Evolutionary conservation across 805 yeast genomes (phyloP).

Genomic region (Pichia phayaonensis): DNA sequence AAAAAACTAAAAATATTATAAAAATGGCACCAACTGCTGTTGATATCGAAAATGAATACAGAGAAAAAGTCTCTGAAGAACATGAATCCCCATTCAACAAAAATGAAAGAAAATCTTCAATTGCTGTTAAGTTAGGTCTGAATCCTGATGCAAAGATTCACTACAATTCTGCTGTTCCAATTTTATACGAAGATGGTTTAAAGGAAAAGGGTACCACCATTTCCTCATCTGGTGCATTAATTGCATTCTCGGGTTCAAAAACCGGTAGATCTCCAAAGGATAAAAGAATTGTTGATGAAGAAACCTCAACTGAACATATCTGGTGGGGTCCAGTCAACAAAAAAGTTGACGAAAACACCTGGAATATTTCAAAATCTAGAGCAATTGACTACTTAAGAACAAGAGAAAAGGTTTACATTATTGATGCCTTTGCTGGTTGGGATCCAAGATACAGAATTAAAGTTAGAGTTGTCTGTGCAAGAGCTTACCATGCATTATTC

Average conservation of each 20-base stretch:
- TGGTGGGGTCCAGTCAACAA: constrained; percentile 99
- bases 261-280: constrained; percentile 99
- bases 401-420: constrained; percentile 85
- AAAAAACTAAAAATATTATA: neutral
- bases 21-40: constrained; percentile 36
- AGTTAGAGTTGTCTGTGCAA: constrained; percentile 92
- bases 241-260: constrained; percentile 92
- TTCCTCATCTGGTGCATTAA: constrained; percentile 86
- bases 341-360: constrained; percentile 86
- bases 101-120: constrained; percentile 23
- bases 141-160: constrained; percentile 60
- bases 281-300: constrained; percentile 95
- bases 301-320: constrained; percentile 68
- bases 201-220: constrained; percentile 86
- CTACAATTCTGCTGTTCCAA: constrained; percentile 91
- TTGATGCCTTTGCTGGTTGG: constrained; percentile 99
- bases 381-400: constrained; percentile 96
- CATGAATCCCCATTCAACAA: constrained; percentile 19
- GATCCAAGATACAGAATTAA: constrained; percentile 95
- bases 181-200: constrained; percentile 90
- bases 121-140: constrained; percentile 35
- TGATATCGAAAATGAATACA: constrained; percentile 28
- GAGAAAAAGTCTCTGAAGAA: constrained; percentile 19
- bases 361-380: constrained; percentile 93
- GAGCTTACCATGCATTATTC: constrained; percentile 97